Base-by-base conservation (phyloP, 1,284 basidiomycete genomes). In the Anthracocystis setariae region DNA sequence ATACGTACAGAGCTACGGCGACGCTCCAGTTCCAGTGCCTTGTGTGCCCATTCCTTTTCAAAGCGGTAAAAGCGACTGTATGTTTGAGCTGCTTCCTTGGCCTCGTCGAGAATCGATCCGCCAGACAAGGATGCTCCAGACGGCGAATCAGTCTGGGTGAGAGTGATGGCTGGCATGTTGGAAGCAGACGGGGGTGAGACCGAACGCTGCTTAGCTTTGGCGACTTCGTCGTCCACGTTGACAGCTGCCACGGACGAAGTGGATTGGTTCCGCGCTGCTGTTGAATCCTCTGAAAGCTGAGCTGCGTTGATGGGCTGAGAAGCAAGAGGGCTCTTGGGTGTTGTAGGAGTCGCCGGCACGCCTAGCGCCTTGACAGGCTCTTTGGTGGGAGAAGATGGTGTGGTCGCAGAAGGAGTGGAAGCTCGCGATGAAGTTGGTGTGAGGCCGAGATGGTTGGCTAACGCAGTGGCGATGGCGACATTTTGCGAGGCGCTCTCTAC, bases 1-100 rank as follows among this genome's bases (percentile, higher is more conserved):
- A 70, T 61, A 43, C 67, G 61, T 13, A 70, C 25, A 23, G 67
- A 70, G 49, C 55, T 57, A 21, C 67, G 67, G 24, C 67, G 67
- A 49, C 61, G 67, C 20, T 70, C 67, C n/a, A 70, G 24, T 32
- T 70, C 67, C 35, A 70, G 57, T 4, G 67, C 67, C 46, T 70
- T 70, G 32, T 72, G 58, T 3, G 68, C 68, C 68, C 68, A 72
- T 48, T 66, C 58, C 33, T 59, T 62, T 47, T 72, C 68, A 40
- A 72, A 72, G 47, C 63, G 59, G 46, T 72, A 72, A 52, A 72
- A 72, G 40, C 63, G 62, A 10, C 59, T 63, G 56, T 66, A 72
- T 21, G 54, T 58, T 29, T 51, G 53, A 21, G 63, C 63, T 13
- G 47, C 63, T 37, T 62, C 46, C 38, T 65, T 72, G 48, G 63